A percentile compares a stretch with the other conserved stretches of the same genome.
phyloP scores from a whole-genome alignment of 768 basidiomycete species.

The Phylloporus sp. region DNA sequence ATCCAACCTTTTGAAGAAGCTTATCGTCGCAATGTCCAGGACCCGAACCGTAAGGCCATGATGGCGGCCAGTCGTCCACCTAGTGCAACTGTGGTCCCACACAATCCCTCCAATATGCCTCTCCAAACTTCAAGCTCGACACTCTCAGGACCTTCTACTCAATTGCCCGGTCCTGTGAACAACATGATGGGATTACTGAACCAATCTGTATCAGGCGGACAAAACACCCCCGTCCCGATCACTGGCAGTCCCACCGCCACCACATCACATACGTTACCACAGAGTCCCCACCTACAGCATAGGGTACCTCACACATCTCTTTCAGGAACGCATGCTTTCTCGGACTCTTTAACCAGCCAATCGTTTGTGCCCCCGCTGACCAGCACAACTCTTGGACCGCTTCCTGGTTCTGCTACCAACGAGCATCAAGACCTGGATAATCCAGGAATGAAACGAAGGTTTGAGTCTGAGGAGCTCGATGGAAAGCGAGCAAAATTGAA shows the following conservation, averaged over 20 bases:
- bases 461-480: slow-evolving; percentile 61
- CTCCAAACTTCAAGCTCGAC: slow-evolving; percentile 12
- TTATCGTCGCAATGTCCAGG: slow-evolving; percentile 59
- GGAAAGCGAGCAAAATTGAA: slow-evolving; percentile 69
- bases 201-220: slow-evolving; percentile 22
- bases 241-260: slow-evolving; percentile 23
- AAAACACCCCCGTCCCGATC: slow-evolving; percentile 16
- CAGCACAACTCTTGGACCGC: slow-evolving; percentile 11
- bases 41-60: slow-evolving; percentile 55
- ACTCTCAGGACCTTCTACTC: slow-evolving; percentile 17
- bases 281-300: slow-evolving; percentile 29
- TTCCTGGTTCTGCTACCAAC: slow-evolving; percentile 5
- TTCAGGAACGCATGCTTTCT: slow-evolving; percentile 23
- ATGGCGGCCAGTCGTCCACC: slow-evolving; percentile 36
- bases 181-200: slow-evolving; percentile 25
- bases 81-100: slow-evolving; percentile 10
- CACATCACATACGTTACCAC: slow-evolving; percentile 27
- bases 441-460: slow-evolving; percentile 70
- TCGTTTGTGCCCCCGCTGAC: slow-evolving; percentile 14
- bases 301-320: slow-evolving; percentile 17
- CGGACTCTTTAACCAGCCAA: slow-evolving; percentile 23
- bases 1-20: slow-evolving; percentile 70
- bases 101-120: slow-evolving; percentile 17
- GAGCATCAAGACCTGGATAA: slow-evolving; percentile 52
- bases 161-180: slow-evolving; percentile 14